A percentile compares a stretch with the other conserved stretches of the same genome.
Evolutionary conservation across 495 filamentous ascomycete genomes (phyloP).

Genomic region (Aspergillus panamensis): DNA sequence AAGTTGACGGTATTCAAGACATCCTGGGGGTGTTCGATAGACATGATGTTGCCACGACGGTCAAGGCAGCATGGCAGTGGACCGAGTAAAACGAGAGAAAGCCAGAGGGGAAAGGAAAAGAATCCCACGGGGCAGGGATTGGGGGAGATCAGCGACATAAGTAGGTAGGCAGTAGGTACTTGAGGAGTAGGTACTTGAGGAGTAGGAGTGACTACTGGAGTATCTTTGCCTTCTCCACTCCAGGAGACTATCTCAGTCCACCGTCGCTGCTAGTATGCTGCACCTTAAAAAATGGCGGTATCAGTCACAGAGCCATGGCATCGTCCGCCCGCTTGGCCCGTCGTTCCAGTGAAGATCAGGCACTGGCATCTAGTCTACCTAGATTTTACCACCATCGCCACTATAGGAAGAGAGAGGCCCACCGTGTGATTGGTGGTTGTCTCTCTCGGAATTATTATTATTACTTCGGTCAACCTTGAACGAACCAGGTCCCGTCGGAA

Average conservation of each 20-base stretch:
- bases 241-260: too few species aligned
- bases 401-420: background rate
- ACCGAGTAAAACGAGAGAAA: background rate
- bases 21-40: constrained; percentile 31
- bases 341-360: background rate
- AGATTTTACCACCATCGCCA: too few species aligned
- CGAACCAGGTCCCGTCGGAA: background rate
- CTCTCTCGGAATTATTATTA: too few species aligned
- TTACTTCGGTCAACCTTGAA: too few species aligned
- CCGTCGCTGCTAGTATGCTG: background rate
- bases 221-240: too few species aligned
- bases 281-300: background rate
- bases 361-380: too few species aligned
- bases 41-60: constrained; percentile 21
- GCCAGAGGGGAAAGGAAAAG: background rate
- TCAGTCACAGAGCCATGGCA: background rate
- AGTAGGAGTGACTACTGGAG: too few species aligned
- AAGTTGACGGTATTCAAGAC: constrained; percentile 38
- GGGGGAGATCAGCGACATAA: background rate
- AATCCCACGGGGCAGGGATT: background rate
- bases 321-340: background rate
- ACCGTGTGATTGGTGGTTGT: too few species aligned
- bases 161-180: background rate
- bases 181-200: too few species aligned
- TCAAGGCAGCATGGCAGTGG: background rate